These are phyloP conservation scores for Suhomyces bokatorum DNA, from an alignment of 1,139 yeast species.

Conservation along the genomic window DNA sequence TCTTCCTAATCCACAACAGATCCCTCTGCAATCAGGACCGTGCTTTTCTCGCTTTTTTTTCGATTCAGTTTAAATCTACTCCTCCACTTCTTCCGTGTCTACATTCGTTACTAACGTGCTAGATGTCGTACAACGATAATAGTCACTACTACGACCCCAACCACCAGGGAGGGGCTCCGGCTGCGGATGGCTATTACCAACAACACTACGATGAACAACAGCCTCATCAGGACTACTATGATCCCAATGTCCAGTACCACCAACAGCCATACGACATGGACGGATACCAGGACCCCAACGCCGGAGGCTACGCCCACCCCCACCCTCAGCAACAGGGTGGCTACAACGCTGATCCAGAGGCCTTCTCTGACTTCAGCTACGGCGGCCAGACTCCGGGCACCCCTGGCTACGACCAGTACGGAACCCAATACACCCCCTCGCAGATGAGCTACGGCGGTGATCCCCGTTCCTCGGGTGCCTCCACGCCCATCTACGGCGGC, in stretches of 20 bases:
- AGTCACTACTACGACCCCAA: conserved; percentile 50
- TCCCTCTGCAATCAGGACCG: conserved; percentile 12
- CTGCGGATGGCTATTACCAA: conserved; percentile 49
- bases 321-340: conserved; percentile 39
- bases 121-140: conserved; percentile 55
- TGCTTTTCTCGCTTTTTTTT: conserved; percentile 11
- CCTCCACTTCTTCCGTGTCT: conserved; percentile 9
- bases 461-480: conserved; percentile 87
- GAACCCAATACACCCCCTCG: conserved; percentile 78
- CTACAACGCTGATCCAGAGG: conserved; percentile 65
- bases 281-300: conserved; percentile 41
- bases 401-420: conserved; percentile 72
- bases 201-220: conserved; percentile 41
- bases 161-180: conserved; percentile 36
- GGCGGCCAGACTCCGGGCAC: conserved; percentile 66
- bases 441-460: conserved; percentile 78
- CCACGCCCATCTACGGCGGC: conserved; percentile 89
- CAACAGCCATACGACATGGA: conserved; percentile 52
- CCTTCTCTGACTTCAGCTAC: conserved; percentile 75
- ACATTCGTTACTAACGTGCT: conserved; percentile 15
- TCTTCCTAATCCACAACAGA: conserved; percentile 8
- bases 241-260: conserved; percentile 55
- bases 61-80: conserved; percentile 4
- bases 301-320: conserved; percentile 26
- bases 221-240: conserved; percentile 39